phyloP scores from a whole-genome alignment of 2,329 filamentous ascomycete species.

The Whalleya microplaca region DNA sequence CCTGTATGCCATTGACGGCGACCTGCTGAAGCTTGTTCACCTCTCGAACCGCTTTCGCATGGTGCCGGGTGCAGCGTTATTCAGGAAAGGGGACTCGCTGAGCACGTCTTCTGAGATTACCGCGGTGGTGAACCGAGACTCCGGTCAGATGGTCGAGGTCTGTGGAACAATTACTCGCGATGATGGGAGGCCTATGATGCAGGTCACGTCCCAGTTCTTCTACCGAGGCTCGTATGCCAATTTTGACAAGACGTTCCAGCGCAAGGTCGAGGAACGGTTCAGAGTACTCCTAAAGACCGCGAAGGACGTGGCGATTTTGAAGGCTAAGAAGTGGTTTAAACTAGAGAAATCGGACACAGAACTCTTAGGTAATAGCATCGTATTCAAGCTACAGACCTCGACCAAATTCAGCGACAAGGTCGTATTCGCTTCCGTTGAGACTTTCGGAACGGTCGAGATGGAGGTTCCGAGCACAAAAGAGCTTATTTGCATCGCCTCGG shows the following conservation, averaged over 20 bases:
- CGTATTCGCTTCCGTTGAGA: constrained; percentile 87
- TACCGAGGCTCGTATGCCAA: constrained; percentile 91
- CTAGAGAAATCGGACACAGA: constrained; percentile 76
- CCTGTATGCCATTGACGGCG: constrained; percentile 79
- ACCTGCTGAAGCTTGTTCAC: constrained; percentile 91
- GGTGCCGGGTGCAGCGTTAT: constrained; percentile 85
- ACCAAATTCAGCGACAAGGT: constrained; percentile 90
- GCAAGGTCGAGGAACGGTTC: constrained; percentile 90
- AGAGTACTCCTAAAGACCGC: constrained; percentile 81
- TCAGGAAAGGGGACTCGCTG: constrained; percentile 90
- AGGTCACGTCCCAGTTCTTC: constrained; percentile 95
- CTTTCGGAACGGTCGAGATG: constrained; percentile 83
- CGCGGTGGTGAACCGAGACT: constrained; percentile 93
- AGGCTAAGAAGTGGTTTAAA: constrained; percentile 95
- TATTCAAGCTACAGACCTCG: constrained; percentile 89
- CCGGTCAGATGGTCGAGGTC: constrained; percentile 97
- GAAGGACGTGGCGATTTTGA: constrained; percentile 88
- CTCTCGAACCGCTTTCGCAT: constrained; percentile 96
- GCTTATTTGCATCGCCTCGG: constrained; percentile 88
- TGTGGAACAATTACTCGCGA: constrained; percentile 88
- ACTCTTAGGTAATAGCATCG: constrained; percentile 85
- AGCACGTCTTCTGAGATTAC: constrained; percentile 93
- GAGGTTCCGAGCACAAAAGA: constrained; percentile 89
- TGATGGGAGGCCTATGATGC: constrained; percentile 79
- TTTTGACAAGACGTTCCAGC: constrained; percentile 96